Conservation (phyloP, 208 protist genomes). For the Acanthamoeba triangularis region DNA sequence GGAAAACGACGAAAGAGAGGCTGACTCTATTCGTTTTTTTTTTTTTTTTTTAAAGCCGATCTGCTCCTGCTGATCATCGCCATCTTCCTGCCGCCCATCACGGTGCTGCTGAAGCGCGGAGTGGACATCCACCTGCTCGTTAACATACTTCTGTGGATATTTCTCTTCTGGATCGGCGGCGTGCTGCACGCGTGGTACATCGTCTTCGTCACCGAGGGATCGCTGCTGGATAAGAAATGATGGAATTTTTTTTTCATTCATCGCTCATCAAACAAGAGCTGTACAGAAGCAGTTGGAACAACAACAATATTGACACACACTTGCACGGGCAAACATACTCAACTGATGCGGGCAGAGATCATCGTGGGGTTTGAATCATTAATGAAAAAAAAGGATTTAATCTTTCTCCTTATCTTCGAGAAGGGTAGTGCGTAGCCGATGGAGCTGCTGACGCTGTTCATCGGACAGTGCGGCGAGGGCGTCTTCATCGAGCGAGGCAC, state of each 20-base stretch:
- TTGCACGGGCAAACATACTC: too few species aligned
- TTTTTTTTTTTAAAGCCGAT: neutral
- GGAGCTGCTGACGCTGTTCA: neutral
- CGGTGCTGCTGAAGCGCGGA: slow-evolving; percentile 17
- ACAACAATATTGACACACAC: too few species aligned
- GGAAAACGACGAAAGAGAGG: too few species aligned
- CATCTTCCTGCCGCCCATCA: slow-evolving; percentile 59
- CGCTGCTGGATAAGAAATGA: slow-evolving; percentile 3
- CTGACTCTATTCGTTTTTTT: neutral
- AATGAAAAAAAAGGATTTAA: neutral
- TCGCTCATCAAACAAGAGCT: too few species aligned
- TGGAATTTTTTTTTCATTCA: neutral
- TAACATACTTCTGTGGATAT: neutral
- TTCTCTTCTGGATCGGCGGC: slow-evolving; percentile 43
- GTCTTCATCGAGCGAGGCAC: neutral
- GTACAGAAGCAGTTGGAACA: too few species aligned
- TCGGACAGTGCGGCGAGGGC: neutral
- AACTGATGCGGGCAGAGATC: too few species aligned
- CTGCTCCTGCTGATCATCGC: slow-evolving; percentile 36
- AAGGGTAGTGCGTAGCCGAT: neutral
- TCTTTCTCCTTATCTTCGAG: slow-evolving; percentile 9
- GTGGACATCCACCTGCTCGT: slow-evolving; percentile 1
- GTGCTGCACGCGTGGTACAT: slow-evolving; percentile 67
- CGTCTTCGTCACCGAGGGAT: slow-evolving; percentile 45
- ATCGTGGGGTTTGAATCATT: too few species aligned